phyloP scores from a whole-genome alignment of 305 asterid genomes.

The Lippia alba region DNA sequence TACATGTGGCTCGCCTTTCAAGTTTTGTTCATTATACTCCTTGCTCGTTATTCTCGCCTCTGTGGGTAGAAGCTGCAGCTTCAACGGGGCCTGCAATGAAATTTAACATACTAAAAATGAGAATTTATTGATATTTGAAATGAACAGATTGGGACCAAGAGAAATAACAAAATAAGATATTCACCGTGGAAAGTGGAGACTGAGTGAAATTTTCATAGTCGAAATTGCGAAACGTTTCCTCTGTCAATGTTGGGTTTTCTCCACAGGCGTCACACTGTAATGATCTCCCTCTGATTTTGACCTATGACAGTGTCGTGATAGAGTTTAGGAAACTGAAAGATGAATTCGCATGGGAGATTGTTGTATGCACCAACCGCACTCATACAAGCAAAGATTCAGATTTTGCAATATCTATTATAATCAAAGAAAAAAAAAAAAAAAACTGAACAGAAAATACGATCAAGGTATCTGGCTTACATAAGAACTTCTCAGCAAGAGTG shows the following conservation, averaged over 20 bases:
- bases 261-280: constrained; percentile 87
- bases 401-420: no score
- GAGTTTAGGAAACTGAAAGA: constrained; percentile 13
- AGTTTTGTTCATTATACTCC: constrained; percentile 47
- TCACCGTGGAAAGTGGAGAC: constrained; percentile 75
- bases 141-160: not conserved
- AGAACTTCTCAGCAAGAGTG: no score
- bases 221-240: constrained; percentile 48
- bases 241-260: constrained; percentile 55
- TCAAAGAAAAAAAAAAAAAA: no score
- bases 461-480: no score
- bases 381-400: no score
- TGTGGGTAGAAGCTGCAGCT: constrained; percentile 47
- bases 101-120: not conserved
- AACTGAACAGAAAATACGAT: no score
- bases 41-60: constrained; percentile 60
- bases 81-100: constrained; percentile 50
- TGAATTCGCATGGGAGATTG: not conserved
- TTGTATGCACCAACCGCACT: no score
- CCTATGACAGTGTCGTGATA: constrained; percentile 47
- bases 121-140: not conserved
- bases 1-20: constrained; percentile 48
- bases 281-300: constrained; percentile 88
- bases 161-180: constrained; percentile 24
- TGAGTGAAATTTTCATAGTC: constrained; percentile 77